phyloP scores from a whole-genome alignment of 345 rosid species.

The Salix dunnii region DNA sequence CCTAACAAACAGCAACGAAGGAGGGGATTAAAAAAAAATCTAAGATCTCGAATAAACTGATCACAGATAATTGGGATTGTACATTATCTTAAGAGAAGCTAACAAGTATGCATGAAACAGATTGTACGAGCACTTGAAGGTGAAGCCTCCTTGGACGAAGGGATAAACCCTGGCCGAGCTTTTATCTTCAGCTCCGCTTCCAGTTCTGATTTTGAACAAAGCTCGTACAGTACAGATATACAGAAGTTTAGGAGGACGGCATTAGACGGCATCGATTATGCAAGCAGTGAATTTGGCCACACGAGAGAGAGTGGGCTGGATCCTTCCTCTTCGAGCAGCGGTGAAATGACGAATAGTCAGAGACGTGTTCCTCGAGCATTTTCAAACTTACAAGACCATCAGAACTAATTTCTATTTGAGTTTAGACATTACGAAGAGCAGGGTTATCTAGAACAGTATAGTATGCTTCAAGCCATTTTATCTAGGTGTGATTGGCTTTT shows the following conservation, averaged over 20 bases:
- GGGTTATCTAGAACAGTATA: background rate
- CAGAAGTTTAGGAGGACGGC: background rate
- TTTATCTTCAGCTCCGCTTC: background rate
- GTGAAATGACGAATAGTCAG: background rate
- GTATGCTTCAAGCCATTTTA: background rate
- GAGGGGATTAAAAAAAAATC: background rate
- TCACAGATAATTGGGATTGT: background rate
- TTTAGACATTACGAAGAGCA: background rate
- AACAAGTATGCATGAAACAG: background rate
- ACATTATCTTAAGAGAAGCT: background rate
- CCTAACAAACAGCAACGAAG: background rate
- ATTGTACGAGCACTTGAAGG: conserved; percentile 2
- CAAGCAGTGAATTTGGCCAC: background rate
- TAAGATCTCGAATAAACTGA: background rate
- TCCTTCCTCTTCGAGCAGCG: background rate
- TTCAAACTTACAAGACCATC: background rate
- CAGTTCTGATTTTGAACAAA: background rate
- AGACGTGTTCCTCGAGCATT: background rate
- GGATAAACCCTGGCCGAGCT: background rate
- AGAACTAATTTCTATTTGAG: background rate
- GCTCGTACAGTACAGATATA: background rate
- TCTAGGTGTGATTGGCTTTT: background rate
- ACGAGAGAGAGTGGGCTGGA: background rate
- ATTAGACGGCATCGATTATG: background rate
- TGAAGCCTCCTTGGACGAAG: background rate